A percentile compares a stretch with the other conserved stretches of the same genome.
Evolutionary conservation across 1,139 yeast genomes (phyloP).

Genomic region (Candida mesenterica): DNA sequence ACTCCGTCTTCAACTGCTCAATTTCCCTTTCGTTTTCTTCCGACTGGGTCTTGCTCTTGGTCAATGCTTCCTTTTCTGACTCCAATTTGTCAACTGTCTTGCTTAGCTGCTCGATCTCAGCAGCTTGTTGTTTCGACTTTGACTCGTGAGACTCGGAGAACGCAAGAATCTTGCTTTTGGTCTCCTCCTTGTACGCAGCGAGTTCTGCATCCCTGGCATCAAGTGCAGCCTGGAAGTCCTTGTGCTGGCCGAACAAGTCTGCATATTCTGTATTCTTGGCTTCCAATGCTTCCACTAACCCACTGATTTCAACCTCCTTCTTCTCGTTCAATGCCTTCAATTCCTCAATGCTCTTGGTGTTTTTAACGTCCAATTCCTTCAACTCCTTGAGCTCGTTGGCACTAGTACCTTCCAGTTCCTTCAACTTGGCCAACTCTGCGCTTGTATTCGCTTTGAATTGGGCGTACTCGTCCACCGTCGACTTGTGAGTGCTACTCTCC

Average conservation of each 20-base stretch:
- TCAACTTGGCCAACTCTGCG: too few species aligned
- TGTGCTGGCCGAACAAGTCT: too few species aligned
- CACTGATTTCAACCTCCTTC: slow-evolving; percentile 6
- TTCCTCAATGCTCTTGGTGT: background rate
- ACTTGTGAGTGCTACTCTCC: too few species aligned
- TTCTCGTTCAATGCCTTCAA: background rate
- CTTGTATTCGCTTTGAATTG: too few species aligned
- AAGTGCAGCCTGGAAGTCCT: background rate
- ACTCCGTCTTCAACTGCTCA: background rate
- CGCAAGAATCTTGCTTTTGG: slow-evolving; percentile 1
- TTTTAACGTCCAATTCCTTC: slow-evolving; percentile 1
- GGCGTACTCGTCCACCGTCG: too few species aligned
- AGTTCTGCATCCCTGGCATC: background rate
- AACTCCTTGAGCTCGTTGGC: background rate
- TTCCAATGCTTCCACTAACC: slow-evolving; percentile 10
- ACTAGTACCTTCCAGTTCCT: too few species aligned
- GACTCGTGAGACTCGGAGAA: background rate
- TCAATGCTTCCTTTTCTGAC: slow-evolving; percentile 1
- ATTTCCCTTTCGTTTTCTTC: background rate
- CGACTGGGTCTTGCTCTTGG: background rate
- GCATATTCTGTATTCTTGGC: slow-evolving; percentile 20
- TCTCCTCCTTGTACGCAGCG: slow-evolving; percentile 4
- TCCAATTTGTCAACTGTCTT: background rate
- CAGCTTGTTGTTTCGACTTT: background rate
- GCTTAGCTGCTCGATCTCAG: background rate